Percentiles rank a stretch among this genome's conserved stretches.
These are phyloP conservation scores for Zygosaccharomyces sapae DNA, from an alignment of 1,139 yeast species.

Conservation along the genomic window DNA sequence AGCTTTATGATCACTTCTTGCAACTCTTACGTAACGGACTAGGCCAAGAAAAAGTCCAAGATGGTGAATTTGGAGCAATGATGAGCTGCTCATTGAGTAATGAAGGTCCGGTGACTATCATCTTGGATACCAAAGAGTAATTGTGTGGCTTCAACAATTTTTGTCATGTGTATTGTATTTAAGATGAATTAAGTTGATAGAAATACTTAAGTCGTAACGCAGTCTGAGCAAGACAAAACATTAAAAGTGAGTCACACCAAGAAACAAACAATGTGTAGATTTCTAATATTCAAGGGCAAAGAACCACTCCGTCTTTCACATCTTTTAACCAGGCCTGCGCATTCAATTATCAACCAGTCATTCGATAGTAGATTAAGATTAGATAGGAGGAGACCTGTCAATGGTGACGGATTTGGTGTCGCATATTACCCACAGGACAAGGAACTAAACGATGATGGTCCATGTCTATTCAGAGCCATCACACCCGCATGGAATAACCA, in stretches of 20 bases:
- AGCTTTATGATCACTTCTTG: slow-evolving; percentile 60
- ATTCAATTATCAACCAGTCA: slow-evolving; percentile 92
- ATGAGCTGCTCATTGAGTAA: slow-evolving; percentile 89
- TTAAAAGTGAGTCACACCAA: neutral
- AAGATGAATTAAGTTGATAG: neutral
- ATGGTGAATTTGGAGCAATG: slow-evolving; percentile 94
- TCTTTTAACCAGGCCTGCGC: slow-evolving; percentile 89
- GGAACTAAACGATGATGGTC: slow-evolving; percentile 51
- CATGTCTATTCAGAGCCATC: slow-evolving; percentile 85
- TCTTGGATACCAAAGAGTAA: slow-evolving; percentile 36
- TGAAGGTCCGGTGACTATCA: slow-evolving; percentile 50
- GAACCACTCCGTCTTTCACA: slow-evolving; percentile 85
- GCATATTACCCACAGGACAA: slow-evolving; percentile 75
- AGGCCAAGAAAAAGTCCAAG: slow-evolving; percentile 64
- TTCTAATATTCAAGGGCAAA: slow-evolving; percentile 44
- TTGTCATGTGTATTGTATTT: neutral
- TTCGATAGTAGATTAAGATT: slow-evolving; percentile 84
- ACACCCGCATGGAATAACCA: slow-evolving; percentile 98
- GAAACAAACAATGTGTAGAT: slow-evolving; percentile 33
- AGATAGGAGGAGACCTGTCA: slow-evolving; percentile 85
- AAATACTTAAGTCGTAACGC: neutral
- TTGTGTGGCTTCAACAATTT: neutral
- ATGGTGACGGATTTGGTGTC: slow-evolving; percentile 97
- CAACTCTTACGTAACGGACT: slow-evolving; percentile 46
- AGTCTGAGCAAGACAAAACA: neutral